Percentiles rank a stretch among this genome's conserved stretches.
phyloP scores from a whole-genome alignment of 164 flowering plant genomes.

The Taxillus chinensis region DNA sequence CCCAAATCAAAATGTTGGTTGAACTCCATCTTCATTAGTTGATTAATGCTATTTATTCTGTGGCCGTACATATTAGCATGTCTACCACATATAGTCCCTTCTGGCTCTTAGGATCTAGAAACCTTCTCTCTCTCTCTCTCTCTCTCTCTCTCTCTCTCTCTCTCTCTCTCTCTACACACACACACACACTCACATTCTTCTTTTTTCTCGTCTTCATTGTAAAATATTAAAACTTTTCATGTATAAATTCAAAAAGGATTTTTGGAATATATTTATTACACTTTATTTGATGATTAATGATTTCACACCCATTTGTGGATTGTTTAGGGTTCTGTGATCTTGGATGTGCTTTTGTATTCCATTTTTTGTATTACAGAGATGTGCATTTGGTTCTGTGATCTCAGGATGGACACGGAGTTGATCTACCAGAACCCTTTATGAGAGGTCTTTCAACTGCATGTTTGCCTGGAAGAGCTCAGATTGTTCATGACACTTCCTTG shows the following conservation, averaged over 20 bases:
- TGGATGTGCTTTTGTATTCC: neutral
- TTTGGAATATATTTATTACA: neutral
- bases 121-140: no score
- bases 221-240: no score
- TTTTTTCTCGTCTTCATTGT: no score
- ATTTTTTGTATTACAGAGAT: neutral
- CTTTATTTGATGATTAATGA: neutral
- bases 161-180: no score
- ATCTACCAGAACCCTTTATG: constrained; percentile 52
- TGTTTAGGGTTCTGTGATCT: no score
- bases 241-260: no score
- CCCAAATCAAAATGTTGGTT: constrained; percentile 27
- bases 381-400: constrained; percentile 1
- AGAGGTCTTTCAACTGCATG: constrained; percentile 71
- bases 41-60: neutral
- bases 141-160: no score
- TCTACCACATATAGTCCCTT: neutral
- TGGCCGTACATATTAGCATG: neutral
- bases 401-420: constrained; percentile 25
- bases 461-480: constrained; percentile 63
- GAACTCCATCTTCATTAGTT: neutral
- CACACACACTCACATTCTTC: no score
- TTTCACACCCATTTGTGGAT: no score
- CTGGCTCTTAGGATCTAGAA: no score
- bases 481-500: constrained; percentile 33